Evolutionary conservation across 2,329 filamentous ascomycete species (phyloP).

Genomic region (Ceratocystis papillata): DNA sequence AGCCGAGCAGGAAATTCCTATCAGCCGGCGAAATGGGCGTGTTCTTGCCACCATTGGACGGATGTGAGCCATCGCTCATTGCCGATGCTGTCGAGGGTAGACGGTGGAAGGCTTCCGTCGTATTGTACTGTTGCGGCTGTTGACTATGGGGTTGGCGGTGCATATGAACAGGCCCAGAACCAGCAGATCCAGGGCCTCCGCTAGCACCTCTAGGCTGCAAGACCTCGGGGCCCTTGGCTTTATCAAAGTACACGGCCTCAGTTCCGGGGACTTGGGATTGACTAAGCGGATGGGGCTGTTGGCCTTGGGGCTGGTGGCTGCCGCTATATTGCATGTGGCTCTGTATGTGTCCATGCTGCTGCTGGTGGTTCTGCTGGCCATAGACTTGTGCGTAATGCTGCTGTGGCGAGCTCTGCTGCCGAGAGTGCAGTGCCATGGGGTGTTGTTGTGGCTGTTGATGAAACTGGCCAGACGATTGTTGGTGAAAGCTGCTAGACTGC

Average conservation of each 20-base stretch:
- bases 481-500: background rate
- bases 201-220: background rate
- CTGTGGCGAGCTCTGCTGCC: constrained; percentile 20
- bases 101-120: constrained; percentile 29
- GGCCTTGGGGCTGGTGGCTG: constrained; percentile 17
- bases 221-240: background rate
- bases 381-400: constrained; percentile 21
- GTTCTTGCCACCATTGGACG: constrained; percentile 36
- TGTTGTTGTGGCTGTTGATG: constrained; percentile 15
- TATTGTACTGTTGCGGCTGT: constrained; percentile 11
- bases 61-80: constrained; percentile 30
- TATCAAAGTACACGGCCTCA: constrained; percentile 7
- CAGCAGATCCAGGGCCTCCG: background rate
- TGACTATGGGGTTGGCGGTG: background rate
- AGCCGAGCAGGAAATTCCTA: constrained; percentile 64
- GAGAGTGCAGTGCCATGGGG: constrained; percentile 3
- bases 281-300: constrained; percentile 22
- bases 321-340: constrained; percentile 15
- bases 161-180: background rate
- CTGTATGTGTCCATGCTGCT: constrained; percentile 16
- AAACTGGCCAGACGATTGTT: constrained; percentile 6
- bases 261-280: constrained; percentile 20
- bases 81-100: constrained; percentile 38
- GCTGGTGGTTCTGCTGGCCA: constrained; percentile 12
- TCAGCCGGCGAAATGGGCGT: constrained; percentile 57